phyloP scores from a whole-genome alignment of 2,329 filamentous ascomycete species.

The Colletotrichum zoysiae region DNA sequence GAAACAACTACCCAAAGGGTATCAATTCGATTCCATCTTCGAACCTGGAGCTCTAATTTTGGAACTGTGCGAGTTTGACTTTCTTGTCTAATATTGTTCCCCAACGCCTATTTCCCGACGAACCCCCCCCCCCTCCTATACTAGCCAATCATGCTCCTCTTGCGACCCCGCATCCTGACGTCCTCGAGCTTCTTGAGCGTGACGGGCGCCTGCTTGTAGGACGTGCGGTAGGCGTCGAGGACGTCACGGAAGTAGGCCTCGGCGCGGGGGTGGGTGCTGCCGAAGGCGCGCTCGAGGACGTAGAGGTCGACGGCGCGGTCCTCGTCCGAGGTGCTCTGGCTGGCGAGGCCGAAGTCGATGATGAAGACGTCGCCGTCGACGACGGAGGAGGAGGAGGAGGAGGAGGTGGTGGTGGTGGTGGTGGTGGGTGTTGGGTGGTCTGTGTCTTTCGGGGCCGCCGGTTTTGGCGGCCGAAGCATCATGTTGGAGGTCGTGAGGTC shows the following conservation, averaged over 20 bases:
- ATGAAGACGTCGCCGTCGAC: slow-evolving; percentile 83
- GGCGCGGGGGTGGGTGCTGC: slow-evolving; percentile 90
- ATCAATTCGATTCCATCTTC: slow-evolving; percentile 38
- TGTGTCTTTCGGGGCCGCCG: slow-evolving; percentile 30
- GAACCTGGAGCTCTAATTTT: not conserved
- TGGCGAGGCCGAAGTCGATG: slow-evolving; percentile 94
- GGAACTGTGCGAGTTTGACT: slow-evolving; percentile 41
- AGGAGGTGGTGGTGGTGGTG: not conserved
- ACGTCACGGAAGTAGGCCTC: slow-evolving; percentile 82
- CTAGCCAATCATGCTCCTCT: slow-evolving; percentile 95
- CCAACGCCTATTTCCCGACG: slow-evolving; percentile 37
- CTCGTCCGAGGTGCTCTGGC: slow-evolving; percentile 85
- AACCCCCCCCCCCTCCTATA: no score
- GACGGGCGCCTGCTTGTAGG: slow-evolving; percentile 79
- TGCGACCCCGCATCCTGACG: slow-evolving; percentile 91
- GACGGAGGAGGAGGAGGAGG: slow-evolving; percentile 16
- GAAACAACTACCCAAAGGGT: slow-evolving; percentile 22
- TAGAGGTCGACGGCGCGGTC: slow-evolving; percentile 97
- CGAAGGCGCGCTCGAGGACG: slow-evolving; percentile 93
- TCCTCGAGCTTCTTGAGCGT: slow-evolving; percentile 89
- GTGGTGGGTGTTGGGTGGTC: slow-evolving; percentile 23
- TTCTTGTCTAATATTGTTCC: not conserved
- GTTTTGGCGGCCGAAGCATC: slow-evolving; percentile 73
- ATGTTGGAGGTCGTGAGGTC: slow-evolving; percentile 98
- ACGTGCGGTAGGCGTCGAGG: slow-evolving; percentile 78